Evolutionary conservation across 1,139 yeast species (phyloP).

Genomic region (Pichia sp.): DNA sequence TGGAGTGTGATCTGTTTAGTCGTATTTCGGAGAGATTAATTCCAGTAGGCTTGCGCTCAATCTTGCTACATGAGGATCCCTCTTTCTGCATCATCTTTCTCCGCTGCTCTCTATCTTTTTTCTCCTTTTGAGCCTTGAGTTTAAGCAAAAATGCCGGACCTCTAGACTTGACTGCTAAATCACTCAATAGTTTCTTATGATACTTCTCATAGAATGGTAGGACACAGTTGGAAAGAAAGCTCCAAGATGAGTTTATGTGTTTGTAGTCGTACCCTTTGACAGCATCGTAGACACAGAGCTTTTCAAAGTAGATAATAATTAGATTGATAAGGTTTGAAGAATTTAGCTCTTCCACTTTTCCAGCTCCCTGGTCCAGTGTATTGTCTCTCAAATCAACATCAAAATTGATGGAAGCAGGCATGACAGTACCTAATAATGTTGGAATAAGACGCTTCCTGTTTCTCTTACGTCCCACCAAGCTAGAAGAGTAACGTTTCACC

Average conservation of each 20-base stretch:
- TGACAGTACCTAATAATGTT: conserved; percentile 25
- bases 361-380: background rate
- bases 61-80: background rate
- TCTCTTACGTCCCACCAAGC: conserved; percentile 17
- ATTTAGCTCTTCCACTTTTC: conserved; percentile 6
- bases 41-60: conserved; percentile 3
- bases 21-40: conserved; percentile 16
- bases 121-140: conserved; percentile 8
- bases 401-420: conserved; percentile 19
- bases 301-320: conserved; percentile 22
- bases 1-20: conserved; percentile 22
- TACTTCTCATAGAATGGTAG: conserved; percentile 25
- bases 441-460: conserved; percentile 26
- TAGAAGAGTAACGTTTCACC: conserved; percentile 4
- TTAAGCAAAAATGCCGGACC: conserved; percentile 21
- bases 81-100: conserved; percentile 1
- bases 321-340: conserved; percentile 8
- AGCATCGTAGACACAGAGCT: conserved; percentile 27
- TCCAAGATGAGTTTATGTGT: conserved; percentile 23
- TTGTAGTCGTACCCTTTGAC: conserved; percentile 20
- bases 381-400: conserved; percentile 20
- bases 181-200: conserved; percentile 20
- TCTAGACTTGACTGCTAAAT: conserved; percentile 21
- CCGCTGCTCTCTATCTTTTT: conserved; percentile 5
- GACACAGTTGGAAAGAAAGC: conserved; percentile 20